Conservation (phyloP, 2,329 filamentous ascomycete species). For the Clarireedia homoeocarpa region DNA sequence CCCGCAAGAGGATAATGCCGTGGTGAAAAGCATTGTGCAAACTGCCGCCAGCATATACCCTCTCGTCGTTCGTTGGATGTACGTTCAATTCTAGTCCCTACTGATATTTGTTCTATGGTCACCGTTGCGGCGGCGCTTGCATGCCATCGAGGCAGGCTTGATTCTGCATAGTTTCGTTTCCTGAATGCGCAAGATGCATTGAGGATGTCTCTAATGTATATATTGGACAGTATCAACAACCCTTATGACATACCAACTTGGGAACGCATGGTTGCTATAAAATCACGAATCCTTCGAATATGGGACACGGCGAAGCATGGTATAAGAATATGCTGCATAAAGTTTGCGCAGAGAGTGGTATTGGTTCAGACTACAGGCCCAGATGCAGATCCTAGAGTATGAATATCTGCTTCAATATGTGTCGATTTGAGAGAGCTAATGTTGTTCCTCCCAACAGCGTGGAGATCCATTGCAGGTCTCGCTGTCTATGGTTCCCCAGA, state of each 20-base stretch:
- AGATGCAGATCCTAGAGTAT: conserved; percentile 74
- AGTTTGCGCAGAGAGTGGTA: conserved; percentile 91
- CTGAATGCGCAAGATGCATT: background rate
- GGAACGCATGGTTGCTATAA: conserved; percentile 84
- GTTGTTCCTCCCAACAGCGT: conserved; percentile 38
- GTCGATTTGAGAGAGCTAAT: conserved; percentile 9
- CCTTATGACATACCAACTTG: conserved; percentile 74
- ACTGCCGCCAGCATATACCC: conserved; percentile 89
- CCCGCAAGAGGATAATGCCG: conserved; percentile 66
- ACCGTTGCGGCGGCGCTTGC: background rate
- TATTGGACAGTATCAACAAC: conserved; percentile 65
- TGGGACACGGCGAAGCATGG: conserved; percentile 76
- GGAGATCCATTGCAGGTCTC: conserved; percentile 77
- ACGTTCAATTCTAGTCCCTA: conserved; percentile 41
- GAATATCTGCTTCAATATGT: conserved; percentile 28
- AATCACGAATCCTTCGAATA: conserved; percentile 76
- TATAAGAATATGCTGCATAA: conserved; percentile 89
- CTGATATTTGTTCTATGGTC: conserved; percentile 11
- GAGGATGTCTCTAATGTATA: conserved; percentile 22
- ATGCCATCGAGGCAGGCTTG: background rate
- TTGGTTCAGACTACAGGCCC: conserved; percentile 83
- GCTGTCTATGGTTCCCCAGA: conserved; percentile 73
- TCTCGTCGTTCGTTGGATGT: conserved; percentile 89
- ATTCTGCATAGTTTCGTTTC: background rate
- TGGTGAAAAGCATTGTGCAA: conserved; percentile 81